phyloP scores from a whole-genome alignment of 2,329 filamentous ascomycete genomes.

The Fusarium circinatum region DNA sequence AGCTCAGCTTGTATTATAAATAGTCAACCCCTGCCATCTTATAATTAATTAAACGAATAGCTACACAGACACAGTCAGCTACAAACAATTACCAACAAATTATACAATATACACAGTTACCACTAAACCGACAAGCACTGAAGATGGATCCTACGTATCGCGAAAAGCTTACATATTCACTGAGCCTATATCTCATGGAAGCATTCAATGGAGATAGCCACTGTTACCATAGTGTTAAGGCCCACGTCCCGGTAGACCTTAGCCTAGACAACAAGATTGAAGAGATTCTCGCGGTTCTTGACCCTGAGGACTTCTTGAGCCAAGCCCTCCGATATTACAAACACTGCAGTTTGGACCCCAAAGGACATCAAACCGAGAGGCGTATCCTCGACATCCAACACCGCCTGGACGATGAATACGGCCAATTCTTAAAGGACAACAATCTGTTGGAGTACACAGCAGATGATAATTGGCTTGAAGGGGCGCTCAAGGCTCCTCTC shows the following conservation, averaged over 20 bases:
- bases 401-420: neutral
- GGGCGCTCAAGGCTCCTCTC: neutral
- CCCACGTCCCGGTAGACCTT: neutral
- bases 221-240: neutral
- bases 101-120: no score
- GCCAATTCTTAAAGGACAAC: no score
- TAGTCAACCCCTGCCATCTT: fast-evolving
- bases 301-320: neutral
- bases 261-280: neutral
- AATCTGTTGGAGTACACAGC: neutral
- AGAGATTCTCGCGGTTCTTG: neutral
- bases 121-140: neutral
- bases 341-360: neutral
- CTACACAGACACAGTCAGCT: fast-evolving
- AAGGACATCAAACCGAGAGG: fast-evolving
- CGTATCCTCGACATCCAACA: neutral
- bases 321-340: neutral
- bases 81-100: neutral
- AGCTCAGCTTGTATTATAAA: neutral
- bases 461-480: neutral
- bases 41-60: fast-evolving
- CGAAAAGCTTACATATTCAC: fast-evolving
- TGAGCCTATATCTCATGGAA: neutral
- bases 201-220: neutral
- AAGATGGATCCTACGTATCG: neutral